Evolutionary conservation across 768 basidiomycete species (phyloP), one percentile per base, ranked within the genome.

Genomic region (Lactarius psammicola): DNA sequence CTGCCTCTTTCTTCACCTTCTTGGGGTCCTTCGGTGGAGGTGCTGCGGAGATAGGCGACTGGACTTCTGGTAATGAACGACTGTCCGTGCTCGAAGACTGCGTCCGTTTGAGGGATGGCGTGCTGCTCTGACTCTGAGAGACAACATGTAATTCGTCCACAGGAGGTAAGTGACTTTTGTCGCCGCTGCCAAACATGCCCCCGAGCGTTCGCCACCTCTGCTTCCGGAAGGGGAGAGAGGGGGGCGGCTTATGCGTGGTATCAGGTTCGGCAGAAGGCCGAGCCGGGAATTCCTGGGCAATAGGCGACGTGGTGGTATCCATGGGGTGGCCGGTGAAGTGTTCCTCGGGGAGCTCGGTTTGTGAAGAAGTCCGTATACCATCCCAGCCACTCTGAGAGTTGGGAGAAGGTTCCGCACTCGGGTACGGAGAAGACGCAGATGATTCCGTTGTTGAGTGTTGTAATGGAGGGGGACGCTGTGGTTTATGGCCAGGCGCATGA

Each of bases 1-100:
- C 87, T 2, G 88, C 88, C 76, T 93, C 89, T 77, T 92, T 92
- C 81, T 90, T 92, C 68, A 81, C 78, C 75, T 87, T 86, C 81
- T 93, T 92, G 68, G 83, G 78, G 72, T 92, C 90, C 61, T 78
- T 80, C 60, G 80, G 78, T 34, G 73, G 71, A 46, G 77, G 74
- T 58, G 78, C 72, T 38, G 78, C 78, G 67, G 78, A 71, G 31
- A 72, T 66, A 33, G 83, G 82, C 59, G 85, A 80, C 34, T 49
- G 42, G 28, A 78, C 71, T 61, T 89, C 88, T 42, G 83, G 83
- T 58, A 87, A 72, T 9, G 89, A 90, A 55, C 78, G 83, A 75
- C 85, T 85, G 75, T 89, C 89, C 33, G 69, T 87, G 72, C 90
- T 89, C 28, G 86, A 84, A 20, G 92, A 90, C 69, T 90, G 86